Conservation (phyloP, 176 grass and related monocot genomes). For the Typha latifolia region DNA sequence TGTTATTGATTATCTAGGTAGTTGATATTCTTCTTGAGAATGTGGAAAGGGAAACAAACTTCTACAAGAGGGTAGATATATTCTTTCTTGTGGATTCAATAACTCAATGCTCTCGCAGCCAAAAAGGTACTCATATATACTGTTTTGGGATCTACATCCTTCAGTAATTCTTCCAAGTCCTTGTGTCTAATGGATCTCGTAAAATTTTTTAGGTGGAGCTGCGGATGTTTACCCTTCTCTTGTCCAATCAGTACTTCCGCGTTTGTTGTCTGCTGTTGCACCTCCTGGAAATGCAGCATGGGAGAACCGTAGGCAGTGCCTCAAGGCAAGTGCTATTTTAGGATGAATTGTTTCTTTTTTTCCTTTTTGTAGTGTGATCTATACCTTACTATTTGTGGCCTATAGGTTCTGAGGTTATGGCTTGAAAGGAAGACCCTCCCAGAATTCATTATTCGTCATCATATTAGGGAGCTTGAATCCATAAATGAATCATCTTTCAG, state of each 20-base stretch:
- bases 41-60: conserved; percentile 76
- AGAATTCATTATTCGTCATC: conserved; percentile 77
- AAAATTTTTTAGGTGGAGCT: conserved; percentile 59
- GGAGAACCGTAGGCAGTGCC: conserved; percentile 95
- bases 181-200: conserved; percentile 19
- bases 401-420: conserved; percentile 94
- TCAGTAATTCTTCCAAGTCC: neutral
- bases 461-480: conserved; percentile 78
- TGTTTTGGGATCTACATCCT: conserved; percentile 5
- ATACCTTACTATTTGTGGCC: conserved; percentile 7
- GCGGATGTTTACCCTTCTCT: conserved; percentile 74
- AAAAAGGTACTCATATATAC: conserved; percentile 49
- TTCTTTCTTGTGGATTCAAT: conserved; percentile 99
- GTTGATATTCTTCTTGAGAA: conserved; percentile 84
- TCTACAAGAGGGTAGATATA: conserved; percentile 78
- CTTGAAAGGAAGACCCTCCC: conserved; percentile 89
- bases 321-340: conserved; percentile 51
- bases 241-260: conserved; percentile 81
- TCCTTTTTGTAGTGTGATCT: conserved; percentile 3
- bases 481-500: conserved; percentile 75
- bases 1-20: conserved; percentile 45
- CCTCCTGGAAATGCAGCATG: conserved; percentile 86
- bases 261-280: conserved; percentile 66
- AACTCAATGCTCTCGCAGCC: conserved; percentile 73
- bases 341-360: neutral